Evolutionary conservation across 2,329 filamentous ascomycete genomes (phyloP).

Genomic region (Hymenoscyphus scutula): DNA sequence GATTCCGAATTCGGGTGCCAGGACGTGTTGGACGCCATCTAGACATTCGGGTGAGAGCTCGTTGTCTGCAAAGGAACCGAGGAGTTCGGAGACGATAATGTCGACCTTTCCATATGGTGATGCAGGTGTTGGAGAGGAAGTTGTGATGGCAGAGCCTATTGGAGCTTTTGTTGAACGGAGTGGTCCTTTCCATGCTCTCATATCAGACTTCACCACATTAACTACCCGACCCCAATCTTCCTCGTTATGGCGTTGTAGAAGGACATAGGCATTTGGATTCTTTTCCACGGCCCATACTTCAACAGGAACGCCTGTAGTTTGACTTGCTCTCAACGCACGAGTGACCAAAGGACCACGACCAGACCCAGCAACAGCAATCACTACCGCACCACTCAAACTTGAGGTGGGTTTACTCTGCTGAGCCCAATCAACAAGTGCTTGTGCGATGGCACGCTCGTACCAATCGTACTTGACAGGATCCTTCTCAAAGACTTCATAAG

Average conservation of each 20-base stretch:
- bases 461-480: constrained; percentile 97
- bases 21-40: constrained; percentile 88
- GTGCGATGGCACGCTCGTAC: constrained; percentile 81
- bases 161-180: constrained; percentile 40
- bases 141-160: constrained; percentile 37
- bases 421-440: constrained; percentile 79
- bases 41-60: constrained; percentile 95
- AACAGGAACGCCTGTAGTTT: constrained; percentile 71
- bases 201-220: constrained; percentile 90
- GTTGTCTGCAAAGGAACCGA: constrained; percentile 95
- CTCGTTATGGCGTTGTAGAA: constrained; percentile 83
- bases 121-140: constrained; percentile 35
- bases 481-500: constrained; percentile 97
- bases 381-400: constrained; percentile 66
- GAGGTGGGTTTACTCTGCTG: constrained; percentile 70
- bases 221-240: constrained; percentile 77
- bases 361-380: constrained; percentile 89
- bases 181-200: constrained; percentile 94
- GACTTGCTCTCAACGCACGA: constrained; percentile 77
- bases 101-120: constrained; percentile 69
- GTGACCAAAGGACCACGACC: constrained; percentile 91
- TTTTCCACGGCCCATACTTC: constrained; percentile 94
- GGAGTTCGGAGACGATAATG: constrained; percentile 88
- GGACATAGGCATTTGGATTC: constrained; percentile 95
- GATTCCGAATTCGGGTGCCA: constrained; percentile 76